phyloP scores from a whole-genome alignment of 2,329 filamentous ascomycete genomes.

The Paraphoma sp. region DNA sequence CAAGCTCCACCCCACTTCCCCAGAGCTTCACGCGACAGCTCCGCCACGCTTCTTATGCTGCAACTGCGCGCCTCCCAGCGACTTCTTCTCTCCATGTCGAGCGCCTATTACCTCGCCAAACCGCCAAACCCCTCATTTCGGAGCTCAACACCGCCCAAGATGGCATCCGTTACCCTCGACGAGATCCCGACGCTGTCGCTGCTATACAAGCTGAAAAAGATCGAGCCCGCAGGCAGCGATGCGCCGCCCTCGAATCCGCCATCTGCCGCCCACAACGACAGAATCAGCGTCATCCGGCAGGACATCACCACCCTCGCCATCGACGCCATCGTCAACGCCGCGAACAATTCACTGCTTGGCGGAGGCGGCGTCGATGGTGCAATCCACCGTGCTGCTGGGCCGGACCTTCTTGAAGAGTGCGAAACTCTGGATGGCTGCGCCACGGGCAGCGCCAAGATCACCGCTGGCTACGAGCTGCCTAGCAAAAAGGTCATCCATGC shows the following conservation, averaged over 20 bases:
- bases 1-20: background rate
- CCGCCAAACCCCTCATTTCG: slow-evolving; percentile 9
- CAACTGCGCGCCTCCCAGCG: background rate
- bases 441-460: slow-evolving; percentile 85
- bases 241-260: slow-evolving; percentile 19
- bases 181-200: slow-evolving; percentile 69
- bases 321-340: slow-evolving; percentile 91
- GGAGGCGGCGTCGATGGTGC: slow-evolving; percentile 83
- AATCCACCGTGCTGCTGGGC: slow-evolving; percentile 85
- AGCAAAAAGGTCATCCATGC: slow-evolving; percentile 85
- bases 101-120: slow-evolving; percentile 32
- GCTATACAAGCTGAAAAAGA: slow-evolving; percentile 68
- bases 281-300: slow-evolving; percentile 72
- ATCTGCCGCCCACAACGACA: slow-evolving; percentile 62
- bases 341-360: slow-evolving; percentile 78
- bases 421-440: slow-evolving; percentile 72
- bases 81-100: slow-evolving; percentile 18
- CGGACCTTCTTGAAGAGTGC: slow-evolving; percentile 72
- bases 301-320: slow-evolving; percentile 83
- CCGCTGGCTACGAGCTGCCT: slow-evolving; percentile 76
- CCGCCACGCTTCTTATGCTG: background rate
- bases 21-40: background rate
- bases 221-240: slow-evolving; percentile 44
- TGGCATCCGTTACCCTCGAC: slow-evolving; percentile 48
- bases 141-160: slow-evolving; percentile 15